Percentiles rank a stretch among this genome's conserved stretches.
phyloP scores from a whole-genome alignment of 306 rosid genomes.

The Cicer arietinum region DNA sequence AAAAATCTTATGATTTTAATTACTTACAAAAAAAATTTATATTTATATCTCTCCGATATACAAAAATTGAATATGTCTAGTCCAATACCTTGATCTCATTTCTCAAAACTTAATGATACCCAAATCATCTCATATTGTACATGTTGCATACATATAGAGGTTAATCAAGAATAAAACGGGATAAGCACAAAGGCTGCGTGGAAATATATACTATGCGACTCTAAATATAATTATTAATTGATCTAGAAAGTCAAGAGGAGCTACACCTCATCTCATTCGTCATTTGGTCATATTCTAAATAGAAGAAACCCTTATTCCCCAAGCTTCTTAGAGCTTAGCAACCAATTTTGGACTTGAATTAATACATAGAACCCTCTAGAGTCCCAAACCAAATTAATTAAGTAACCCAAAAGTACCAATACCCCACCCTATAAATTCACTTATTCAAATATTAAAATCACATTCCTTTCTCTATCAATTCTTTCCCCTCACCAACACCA shows the following conservation, averaged over 20 bases:
- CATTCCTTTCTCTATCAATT: neutral
- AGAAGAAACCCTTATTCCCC: neutral
- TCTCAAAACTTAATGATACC: too few relatives aligned
- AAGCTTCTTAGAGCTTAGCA: neutral
- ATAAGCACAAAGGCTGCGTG: constrained; percentile 22
- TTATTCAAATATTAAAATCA: neutral
- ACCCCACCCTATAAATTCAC: neutral
- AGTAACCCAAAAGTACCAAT: too few relatives aligned
- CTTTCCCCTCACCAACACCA: neutral
- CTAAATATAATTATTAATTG: neutral
- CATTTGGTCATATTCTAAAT: neutral
- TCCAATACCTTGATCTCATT: too few relatives aligned
- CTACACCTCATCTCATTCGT: constrained; percentile 21
- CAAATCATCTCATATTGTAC: too few relatives aligned
- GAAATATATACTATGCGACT: neutral
- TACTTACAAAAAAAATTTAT: too few relatives aligned
- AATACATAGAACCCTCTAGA: constrained; percentile 2
- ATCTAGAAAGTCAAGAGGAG: constrained; percentile 17
- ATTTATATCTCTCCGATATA: too few relatives aligned
- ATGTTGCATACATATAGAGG: too few relatives aligned
- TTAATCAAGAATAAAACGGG: neutral
- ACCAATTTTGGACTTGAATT: constrained; percentile 12
- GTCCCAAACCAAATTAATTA: neutral
- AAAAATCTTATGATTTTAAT: too few relatives aligned
- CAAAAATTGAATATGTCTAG: too few relatives aligned